Percentiles rank a stretch among this genome's conserved stretches.
These are phyloP conservation scores for Rhizopogon roseolus DNA, from an alignment of 768 basidiomycete genomes.

Conservation along the genomic window DNA sequence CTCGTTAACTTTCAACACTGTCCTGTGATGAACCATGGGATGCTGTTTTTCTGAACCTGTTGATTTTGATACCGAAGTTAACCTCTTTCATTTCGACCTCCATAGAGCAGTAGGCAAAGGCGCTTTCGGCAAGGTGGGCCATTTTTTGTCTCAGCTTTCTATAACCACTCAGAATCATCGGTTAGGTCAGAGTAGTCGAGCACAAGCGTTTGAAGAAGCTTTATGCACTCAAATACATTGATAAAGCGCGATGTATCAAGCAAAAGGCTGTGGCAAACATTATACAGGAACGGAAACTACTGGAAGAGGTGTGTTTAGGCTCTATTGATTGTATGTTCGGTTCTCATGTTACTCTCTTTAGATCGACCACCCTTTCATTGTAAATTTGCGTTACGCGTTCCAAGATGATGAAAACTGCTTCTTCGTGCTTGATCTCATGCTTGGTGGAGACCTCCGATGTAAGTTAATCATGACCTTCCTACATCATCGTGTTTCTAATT, in stretches of 20 bases:
- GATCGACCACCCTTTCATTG: conserved; percentile 88
- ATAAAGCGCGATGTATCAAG: conserved; percentile 87
- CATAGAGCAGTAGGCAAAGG: conserved; percentile 95
- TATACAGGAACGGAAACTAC: conserved; percentile 86
- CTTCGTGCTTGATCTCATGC: conserved; percentile 95
- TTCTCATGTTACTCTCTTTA: conserved; percentile 23
- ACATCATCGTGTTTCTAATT: neutral
- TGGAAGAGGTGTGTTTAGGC: conserved; percentile 73
- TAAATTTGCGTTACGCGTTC: conserved; percentile 92
- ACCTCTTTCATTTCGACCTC: conserved; percentile 95
- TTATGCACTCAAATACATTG: conserved; percentile 97
- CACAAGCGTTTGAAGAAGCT: conserved; percentile 91
- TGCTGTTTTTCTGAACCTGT: conserved; percentile 66
- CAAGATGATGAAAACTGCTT: conserved; percentile 98
- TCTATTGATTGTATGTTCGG: neutral
- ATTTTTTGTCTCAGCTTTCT: conserved; percentile 1
- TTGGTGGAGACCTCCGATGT: conserved; percentile 93
- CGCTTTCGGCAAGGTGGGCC: conserved; percentile 90
- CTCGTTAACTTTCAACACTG: conserved; percentile 27
- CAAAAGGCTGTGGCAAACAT: conserved; percentile 91
- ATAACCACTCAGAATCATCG: conserved; percentile 5
- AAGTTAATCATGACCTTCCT: conserved; percentile 27
- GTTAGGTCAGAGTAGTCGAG: conserved; percentile 91
- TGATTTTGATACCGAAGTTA: conserved; percentile 80
- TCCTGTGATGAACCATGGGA: conserved; percentile 49